phyloP scores from a whole-genome alignment of 1,139 yeast species.

The Debaryomyces sp. region DNA sequence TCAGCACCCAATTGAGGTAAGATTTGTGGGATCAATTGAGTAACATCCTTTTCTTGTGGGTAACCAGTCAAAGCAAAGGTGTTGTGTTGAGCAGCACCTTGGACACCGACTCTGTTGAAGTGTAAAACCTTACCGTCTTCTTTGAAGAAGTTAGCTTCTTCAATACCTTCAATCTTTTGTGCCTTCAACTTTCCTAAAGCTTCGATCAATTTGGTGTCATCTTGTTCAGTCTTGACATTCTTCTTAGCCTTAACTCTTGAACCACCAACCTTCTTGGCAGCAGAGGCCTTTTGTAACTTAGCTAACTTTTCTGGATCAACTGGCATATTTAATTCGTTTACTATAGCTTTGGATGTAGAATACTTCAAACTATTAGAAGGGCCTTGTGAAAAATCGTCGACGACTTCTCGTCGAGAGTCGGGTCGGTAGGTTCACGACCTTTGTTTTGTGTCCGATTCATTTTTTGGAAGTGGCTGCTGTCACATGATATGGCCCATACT shows the following conservation, averaged over 20 bases:
- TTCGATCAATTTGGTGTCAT: conserved; percentile 88
- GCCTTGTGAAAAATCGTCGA: conserved; percentile 26
- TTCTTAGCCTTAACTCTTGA: conserved; percentile 84
- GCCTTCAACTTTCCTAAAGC: conserved; percentile 89
- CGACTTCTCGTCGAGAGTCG: conserved; percentile 14
- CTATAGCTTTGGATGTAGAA: not conserved
- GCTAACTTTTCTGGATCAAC: conserved; percentile 88
- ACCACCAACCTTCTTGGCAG: conserved; percentile 83
- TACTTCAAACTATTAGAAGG: conserved; percentile 1
- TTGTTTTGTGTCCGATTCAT: not conserved
- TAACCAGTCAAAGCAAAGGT: conserved; percentile 94
- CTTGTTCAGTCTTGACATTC: conserved; percentile 67
- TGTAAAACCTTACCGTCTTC: conserved; percentile 96
- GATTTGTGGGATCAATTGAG: conserved; percentile 93
- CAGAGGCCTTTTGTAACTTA: conserved; percentile 72
- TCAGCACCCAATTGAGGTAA: conserved; percentile 97
- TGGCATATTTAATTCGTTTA: conserved; percentile 53
- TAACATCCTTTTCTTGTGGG: conserved; percentile 90
- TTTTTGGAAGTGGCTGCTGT: not conserved
- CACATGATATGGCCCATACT: not conserved
- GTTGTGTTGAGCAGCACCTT: conserved; percentile 89
- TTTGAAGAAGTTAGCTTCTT: conserved; percentile 97
- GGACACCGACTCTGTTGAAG: conserved; percentile 94
- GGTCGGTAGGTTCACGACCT: not conserved
- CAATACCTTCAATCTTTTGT: conserved; percentile 84